Percentiles rank a stretch among this genome's conserved stretches.
These are phyloP conservation scores for Pseudocercospora vitis DNA, from an alignment of 2,329 filamentous ascomycete genomes.

Conservation along the genomic window DNA sequence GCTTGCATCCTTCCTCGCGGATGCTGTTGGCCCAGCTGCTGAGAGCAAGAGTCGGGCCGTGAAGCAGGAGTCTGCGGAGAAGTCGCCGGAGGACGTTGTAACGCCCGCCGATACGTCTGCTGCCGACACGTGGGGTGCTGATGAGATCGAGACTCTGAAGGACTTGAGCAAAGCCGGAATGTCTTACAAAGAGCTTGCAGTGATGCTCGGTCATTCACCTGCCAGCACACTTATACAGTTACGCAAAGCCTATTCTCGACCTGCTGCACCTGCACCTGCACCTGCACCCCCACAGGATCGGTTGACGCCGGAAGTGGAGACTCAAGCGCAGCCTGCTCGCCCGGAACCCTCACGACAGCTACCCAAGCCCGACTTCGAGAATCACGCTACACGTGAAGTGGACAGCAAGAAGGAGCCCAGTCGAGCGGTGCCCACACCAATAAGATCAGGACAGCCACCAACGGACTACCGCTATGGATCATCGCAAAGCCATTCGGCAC, in stretches of 20 bases:
- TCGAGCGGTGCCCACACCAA: neutral
- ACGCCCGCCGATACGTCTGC: neutral
- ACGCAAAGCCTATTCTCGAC: neutral
- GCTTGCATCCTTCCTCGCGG: neutral
- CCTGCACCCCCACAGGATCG: neutral
- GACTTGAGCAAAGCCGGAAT: neutral
- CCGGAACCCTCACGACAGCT: neutral
- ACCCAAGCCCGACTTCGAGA: neutral
- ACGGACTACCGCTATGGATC: neutral
- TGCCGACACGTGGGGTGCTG: neutral
- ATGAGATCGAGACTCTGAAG: conserved; percentile 3
- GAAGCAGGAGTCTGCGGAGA: neutral
- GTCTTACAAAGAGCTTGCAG: conserved; percentile 3
- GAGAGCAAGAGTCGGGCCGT: neutral
- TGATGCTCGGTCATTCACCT: conserved; percentile 5
- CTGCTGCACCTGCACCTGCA: neutral
- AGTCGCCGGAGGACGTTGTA: neutral
- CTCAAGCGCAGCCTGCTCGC: neutral
- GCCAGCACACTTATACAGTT: neutral
- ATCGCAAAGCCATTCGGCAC: neutral
- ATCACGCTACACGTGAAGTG: neutral
- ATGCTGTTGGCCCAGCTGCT: neutral
- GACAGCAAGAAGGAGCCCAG: neutral
- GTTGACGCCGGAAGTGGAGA: neutral
- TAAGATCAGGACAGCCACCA: neutral